These are phyloP conservation scores for Stagonosporopsis tanaceti DNA, from an alignment of 2,329 filamentous ascomycete genomes.

Conservation along the genomic window DNA sequence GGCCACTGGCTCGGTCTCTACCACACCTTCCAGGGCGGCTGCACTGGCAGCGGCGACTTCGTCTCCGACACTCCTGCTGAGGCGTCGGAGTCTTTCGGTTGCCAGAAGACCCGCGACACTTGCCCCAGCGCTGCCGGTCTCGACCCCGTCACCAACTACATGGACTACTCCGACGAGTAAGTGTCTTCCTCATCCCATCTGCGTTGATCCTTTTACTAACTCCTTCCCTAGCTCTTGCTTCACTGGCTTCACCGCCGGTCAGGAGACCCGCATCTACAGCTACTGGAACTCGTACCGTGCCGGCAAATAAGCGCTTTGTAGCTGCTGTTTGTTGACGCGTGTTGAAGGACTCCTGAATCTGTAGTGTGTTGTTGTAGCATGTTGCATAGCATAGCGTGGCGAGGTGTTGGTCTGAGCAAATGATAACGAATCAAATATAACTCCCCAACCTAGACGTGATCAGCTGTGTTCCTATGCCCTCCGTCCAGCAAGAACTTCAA, in stretches of 20 bases:
- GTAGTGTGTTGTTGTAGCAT: neutral
- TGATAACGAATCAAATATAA: neutral
- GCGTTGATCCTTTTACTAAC: neutral
- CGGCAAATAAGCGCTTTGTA: constrained; percentile 23
- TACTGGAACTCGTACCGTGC: constrained; percentile 23
- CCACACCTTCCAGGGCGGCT: constrained; percentile 45
- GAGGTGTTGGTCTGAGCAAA: neutral
- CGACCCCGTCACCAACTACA: constrained; percentile 47
- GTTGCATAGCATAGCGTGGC: constrained; percentile 2
- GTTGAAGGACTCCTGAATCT: neutral
- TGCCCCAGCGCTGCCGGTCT: constrained; percentile 36
- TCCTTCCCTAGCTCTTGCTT: constrained; percentile 24
- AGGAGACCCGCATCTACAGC: constrained; percentile 35
- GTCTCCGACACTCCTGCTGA: constrained; percentile 40
- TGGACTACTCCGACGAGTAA: constrained; percentile 43
- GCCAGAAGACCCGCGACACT: constrained; percentile 35
- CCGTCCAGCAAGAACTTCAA: neutral
- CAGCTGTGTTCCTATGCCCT: neutral
- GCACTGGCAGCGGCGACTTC: constrained; percentile 33
- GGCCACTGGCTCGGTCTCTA: constrained; percentile 45
- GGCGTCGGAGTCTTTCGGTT: constrained; percentile 28
- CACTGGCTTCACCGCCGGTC: constrained; percentile 38
- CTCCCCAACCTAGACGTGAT: neutral
- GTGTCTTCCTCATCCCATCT: neutral
- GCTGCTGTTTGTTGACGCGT: constrained; percentile 5